Evolutionary conservation across 208 protist genomes (phyloP), one percentile per base, ranked within the genome.

Genomic region (Wallacemonas sp.): DNA sequence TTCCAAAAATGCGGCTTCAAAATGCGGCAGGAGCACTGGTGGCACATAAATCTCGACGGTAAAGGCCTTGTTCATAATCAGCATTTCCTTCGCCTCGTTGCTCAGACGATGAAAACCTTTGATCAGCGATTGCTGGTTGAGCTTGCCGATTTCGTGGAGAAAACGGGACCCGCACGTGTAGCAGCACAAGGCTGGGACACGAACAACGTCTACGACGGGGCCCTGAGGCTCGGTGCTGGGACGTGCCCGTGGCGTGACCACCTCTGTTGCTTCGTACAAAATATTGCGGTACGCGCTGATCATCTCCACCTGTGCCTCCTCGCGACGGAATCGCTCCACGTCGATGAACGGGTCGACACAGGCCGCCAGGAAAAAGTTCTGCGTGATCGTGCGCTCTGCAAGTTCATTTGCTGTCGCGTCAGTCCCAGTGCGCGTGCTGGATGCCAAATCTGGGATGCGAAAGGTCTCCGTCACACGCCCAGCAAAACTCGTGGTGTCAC

Each of bases 231-330:
- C 49, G 19, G 33, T n/a, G 16, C 33, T 54, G 55, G 24, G 56
- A 43, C 17, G 30, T 30, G n/a, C 29, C 14, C 19, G 9, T 6
- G 6, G 2, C 14, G 52, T 57, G 54, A 32, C 41, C 44, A 17
- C 69, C 30, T 96, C 87, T 11, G 64, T 73, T 2, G 84, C 83
- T 60, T 96, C 90, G 48, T 88, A 94, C 12, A 96, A 63, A 33
- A 96, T 80, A 58, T 96, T 96, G 43, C 90, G 87, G 55, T 93
- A 96, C 12, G 79, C 85, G 17, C 85, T 78, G 32, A 93, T 96
- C 80, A 96, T 75, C 76, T 96, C 87, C 46, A 94, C 90, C 78
- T 96, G 84, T 21, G 87, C 90, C 80, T 96, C 90, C 63, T 92
- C 87, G 5, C 87, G 81, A 12, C 78, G 85, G 60, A 81, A 91